Conservation (phyloP, 192 early-diverging fungal genomes). For the Backusella circina region DNA sequence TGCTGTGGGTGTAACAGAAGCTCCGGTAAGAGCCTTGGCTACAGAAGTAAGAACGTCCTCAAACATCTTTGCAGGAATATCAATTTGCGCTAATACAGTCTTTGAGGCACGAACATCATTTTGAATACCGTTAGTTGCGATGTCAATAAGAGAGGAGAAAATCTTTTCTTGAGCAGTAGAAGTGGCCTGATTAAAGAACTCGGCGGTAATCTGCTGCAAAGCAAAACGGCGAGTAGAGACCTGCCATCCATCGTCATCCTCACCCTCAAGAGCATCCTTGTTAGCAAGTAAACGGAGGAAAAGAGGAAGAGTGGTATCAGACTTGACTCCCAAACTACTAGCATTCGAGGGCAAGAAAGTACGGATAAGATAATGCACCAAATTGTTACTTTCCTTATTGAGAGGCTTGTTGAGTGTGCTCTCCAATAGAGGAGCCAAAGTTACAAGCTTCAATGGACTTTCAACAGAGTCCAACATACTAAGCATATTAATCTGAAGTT, state of each 20-base stretch:
- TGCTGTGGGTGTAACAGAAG: background rate
- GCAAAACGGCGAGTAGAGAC: constrained; percentile 44
- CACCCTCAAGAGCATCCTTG: constrained; percentile 27
- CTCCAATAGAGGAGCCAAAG: constrained; percentile 58
- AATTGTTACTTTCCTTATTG: constrained; percentile 23
- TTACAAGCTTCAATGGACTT: constrained; percentile 55
- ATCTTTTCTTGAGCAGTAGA: constrained; percentile 40
- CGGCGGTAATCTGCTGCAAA: constrained; percentile 37
- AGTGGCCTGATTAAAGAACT: constrained; percentile 38
- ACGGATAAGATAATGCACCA: constrained; percentile 44
- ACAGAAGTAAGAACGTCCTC: background rate
- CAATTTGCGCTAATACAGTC: constrained; percentile 38
- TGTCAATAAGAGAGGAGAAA: constrained; percentile 47
- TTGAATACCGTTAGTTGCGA: constrained; percentile 50
- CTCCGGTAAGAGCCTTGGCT: constrained; percentile 3
- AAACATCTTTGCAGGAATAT: constrained; percentile 27
- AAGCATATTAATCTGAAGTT: constrained; percentile 51
- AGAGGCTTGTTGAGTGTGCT: constrained; percentile 36
- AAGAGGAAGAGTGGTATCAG: constrained; percentile 41
- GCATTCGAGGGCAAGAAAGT: constrained; percentile 50
- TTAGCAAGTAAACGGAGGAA: constrained; percentile 49
- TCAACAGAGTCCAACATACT: constrained; percentile 43
- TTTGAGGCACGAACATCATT: constrained; percentile 45
- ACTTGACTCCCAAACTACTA: constrained; percentile 45
- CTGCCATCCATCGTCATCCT: constrained; percentile 42